phyloP scores from a whole-genome alignment of 2,329 filamentous ascomycete species.

The Fusarium stilboides region DNA sequence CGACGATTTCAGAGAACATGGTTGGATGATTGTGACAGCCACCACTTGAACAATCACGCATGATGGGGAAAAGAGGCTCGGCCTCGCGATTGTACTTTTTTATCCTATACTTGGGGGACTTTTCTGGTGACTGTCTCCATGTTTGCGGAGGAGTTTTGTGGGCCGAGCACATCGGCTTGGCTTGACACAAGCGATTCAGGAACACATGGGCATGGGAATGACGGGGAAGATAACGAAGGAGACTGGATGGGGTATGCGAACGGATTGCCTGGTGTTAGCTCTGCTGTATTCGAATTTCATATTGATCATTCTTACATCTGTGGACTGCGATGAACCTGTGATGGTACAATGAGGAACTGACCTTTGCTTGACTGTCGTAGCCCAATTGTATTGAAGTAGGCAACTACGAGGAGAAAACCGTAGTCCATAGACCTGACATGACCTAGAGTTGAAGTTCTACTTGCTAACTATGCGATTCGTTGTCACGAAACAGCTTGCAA shows the following conservation, averaged over 20 bases:
- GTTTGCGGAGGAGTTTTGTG: slow-evolving; percentile 35
- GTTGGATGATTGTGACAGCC: background rate
- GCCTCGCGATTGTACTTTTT: slow-evolving; percentile 29
- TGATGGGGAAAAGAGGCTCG: slow-evolving; percentile 19
- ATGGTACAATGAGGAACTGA: background rate
- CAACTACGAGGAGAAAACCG: background rate
- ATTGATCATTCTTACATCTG: slow-evolving; percentile 18
- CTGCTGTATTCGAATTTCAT: slow-evolving; percentile 37
- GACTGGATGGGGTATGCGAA: slow-evolving; percentile 38
- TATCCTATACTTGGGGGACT: slow-evolving; percentile 35
- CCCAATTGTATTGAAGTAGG: background rate
- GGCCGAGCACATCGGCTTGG: slow-evolving; percentile 31
- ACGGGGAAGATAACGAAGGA: slow-evolving; percentile 17
- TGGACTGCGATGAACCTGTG: background rate
- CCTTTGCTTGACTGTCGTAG: too few relatives aligned
- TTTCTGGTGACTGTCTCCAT: slow-evolving; percentile 36
- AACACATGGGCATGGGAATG: slow-evolving; percentile 34
- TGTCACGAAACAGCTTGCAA: too few relatives aligned
- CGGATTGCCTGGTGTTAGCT: slow-evolving; percentile 46
- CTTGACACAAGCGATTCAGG: slow-evolving; percentile 30
- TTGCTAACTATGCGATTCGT: too few relatives aligned
- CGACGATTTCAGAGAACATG: slow-evolving; percentile 24
- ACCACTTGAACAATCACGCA: slow-evolving; percentile 9
- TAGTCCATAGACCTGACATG: too few relatives aligned
- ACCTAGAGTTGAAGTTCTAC: too few relatives aligned